phyloP scores from a whole-genome alignment of 345 rosid genomes.

The Trapa incisa region DNA sequence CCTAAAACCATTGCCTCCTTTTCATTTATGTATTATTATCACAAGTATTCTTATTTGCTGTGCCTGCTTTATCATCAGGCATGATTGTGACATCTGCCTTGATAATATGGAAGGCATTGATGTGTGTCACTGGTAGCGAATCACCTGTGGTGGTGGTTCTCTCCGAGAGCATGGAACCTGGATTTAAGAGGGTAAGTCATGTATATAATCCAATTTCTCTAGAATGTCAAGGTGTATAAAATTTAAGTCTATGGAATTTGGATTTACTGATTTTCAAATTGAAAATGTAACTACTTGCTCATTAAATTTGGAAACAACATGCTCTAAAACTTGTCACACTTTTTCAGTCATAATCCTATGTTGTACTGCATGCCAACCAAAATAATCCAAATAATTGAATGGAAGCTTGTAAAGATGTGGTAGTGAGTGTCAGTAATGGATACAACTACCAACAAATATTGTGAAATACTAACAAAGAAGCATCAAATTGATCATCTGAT shows the following conservation, averaged over 20 bases:
- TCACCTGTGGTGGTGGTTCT: slow-evolving; percentile 98
- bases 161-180: slow-evolving; percentile 99
- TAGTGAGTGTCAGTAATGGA: neutral
- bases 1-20: neutral
- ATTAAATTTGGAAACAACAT: neutral
- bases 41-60: neutral
- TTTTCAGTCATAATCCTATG: neutral
- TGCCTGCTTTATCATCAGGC: slow-evolving; percentile 26
- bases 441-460: neutral
- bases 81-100: slow-evolving; percentile 94
- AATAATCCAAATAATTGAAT: neutral
- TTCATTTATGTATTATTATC: neutral
- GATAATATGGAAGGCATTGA: slow-evolving; percentile 89
- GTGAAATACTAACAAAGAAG: neutral
- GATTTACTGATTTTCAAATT: neutral
- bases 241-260: neutral
- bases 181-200: slow-evolving; percentile 71
- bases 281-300: neutral
- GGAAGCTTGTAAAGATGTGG: neutral
- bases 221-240: neutral
- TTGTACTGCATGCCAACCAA: neutral
- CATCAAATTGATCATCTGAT: neutral
- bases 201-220: neutral
- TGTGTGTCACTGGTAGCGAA: slow-evolving; percentile 96
- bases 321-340: neutral